Evolutionary conservation across 2,329 filamentous ascomycete species (phyloP), one percentile per base, ranked within the genome.

Genomic region (Phoma sp.): DNA sequence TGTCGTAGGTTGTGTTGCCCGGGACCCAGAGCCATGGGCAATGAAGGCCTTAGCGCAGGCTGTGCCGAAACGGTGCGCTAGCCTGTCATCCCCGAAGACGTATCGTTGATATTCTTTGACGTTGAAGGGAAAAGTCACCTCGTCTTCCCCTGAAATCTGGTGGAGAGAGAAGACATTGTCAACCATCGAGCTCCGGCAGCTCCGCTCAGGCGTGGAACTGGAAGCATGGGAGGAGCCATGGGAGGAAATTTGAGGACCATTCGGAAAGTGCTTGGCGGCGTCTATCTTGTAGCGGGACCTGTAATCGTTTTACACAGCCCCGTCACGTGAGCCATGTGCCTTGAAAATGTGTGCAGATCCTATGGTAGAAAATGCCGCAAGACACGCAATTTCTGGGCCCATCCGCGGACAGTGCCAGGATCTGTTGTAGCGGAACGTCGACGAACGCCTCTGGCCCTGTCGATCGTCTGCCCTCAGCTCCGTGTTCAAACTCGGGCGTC

Each of bases 21-120:
- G 43, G 44, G 57, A 49, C 44, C 43, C 58, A 43, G 46, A 47
- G 47, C 37, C 36, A 36, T 47, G 33, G 44, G 51, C 59, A 43
- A 68, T 60, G 53, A 65, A 67, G 37, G 64, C 62, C 56, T 62
- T 63, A 62, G 64, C 64, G 56, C 65, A 63, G 51, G 65, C 62
- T 50, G 62, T 68, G 58, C 65, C 65, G 46, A 67, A 58, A 27
- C 53, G 59, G 48, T 63, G 53, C 58, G 65, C 64, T 64, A 65
- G 55, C 51, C 53, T 60, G 55, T 62, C 62, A 55, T 67, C 62
- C 35, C 65, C 65, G 51, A 68, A 68, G n/a, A 67, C 51, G 44
- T 65, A 68, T 36, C 58, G 61, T 43, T 67, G 64, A 43, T 67
- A 68, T 35, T 67, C 64, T 13, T 57, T 59, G 51, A 63, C 39